A percentile compares a stretch with the other conserved stretches of the same genome.
Evolutionary conservation across 2,329 filamentous ascomycete genomes (phyloP).

Genomic region (Ophiostoma angusticollis): DNA sequence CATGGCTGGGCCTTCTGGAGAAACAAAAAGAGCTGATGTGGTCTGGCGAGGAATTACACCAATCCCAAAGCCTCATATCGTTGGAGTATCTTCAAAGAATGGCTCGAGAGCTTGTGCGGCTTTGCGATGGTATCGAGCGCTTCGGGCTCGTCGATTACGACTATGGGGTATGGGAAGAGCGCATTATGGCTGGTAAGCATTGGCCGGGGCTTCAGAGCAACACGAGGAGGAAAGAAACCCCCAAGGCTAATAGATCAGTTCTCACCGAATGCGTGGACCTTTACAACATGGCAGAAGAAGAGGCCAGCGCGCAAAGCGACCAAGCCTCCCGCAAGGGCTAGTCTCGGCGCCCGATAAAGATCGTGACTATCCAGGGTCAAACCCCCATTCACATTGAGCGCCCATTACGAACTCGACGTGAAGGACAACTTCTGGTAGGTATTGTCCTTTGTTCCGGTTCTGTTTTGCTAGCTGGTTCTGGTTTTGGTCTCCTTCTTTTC

Average conservation of each 20-base stretch:
- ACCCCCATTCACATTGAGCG: too few species aligned
- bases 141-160: constrained; percentile 96
- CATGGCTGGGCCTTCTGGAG: constrained; percentile 75
- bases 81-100: constrained; percentile 61
- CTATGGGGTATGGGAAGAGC: constrained; percentile 91
- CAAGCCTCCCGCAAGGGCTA: constrained; percentile 6
- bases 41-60: constrained; percentile 42
- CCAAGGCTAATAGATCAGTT: constrained; percentile 15
- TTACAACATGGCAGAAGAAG: constrained; percentile 28
- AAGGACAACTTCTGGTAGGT: too few species aligned
- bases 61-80: constrained; percentile 51
- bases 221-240: too few species aligned
- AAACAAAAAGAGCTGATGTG: constrained; percentile 67
- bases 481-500: too few species aligned
- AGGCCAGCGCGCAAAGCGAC: constrained; percentile 16
- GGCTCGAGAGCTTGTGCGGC: constrained; percentile 65
- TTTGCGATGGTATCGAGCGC: constrained; percentile 78
- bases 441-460: too few species aligned
- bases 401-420: too few species aligned
- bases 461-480: too few species aligned
- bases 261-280: constrained; percentile 30
- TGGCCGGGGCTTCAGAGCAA: too few species aligned
- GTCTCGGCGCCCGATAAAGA: too few species aligned
- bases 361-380: too few species aligned
- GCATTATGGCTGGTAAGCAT: constrained; percentile 73